Conservation (phyloP, 2,329 filamentous ascomycete genomes). For the Botrytis fragariae region DNA sequence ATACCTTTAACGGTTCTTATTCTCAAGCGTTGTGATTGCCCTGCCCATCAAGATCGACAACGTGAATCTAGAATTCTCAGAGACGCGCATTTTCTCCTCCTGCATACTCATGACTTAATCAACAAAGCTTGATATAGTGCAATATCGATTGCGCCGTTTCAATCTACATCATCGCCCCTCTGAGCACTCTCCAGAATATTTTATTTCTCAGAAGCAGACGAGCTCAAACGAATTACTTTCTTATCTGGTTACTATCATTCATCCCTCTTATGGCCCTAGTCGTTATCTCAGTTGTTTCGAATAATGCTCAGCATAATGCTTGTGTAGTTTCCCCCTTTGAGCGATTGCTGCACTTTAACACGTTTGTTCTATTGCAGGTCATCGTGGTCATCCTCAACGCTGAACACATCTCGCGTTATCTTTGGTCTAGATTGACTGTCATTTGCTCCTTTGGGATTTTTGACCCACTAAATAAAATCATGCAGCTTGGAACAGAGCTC, state of each 20-base stretch:
- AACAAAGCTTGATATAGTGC: not conserved
- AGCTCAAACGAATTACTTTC: not conserved
- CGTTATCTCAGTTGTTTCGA: not conserved
- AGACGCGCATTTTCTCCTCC: not conserved
- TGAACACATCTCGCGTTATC: not conserved
- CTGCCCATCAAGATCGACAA: not conserved
- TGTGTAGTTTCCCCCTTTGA: not conserved
- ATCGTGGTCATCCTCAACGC: not conserved
- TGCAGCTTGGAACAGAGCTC: not conserved
- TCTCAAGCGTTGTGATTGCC: not conserved
- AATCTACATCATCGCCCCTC: not conserved
- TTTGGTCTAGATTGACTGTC: not conserved
- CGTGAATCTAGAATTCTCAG: not conserved
- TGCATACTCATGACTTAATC: not conserved
- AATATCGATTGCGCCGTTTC: not conserved
- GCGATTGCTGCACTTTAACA: not conserved
- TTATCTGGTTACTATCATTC: not conserved
- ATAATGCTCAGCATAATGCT: not conserved
- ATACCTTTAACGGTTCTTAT: not conserved
- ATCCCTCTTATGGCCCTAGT: not conserved
- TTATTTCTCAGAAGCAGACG: not conserved
- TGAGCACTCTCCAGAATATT: not conserved
- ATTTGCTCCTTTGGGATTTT: not conserved
- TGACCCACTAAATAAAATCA: not conserved
- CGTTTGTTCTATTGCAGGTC: not conserved